phyloP scores from a whole-genome alignment of 768 basidiomycete genomes.

The Termitomyces sp. region DNA sequence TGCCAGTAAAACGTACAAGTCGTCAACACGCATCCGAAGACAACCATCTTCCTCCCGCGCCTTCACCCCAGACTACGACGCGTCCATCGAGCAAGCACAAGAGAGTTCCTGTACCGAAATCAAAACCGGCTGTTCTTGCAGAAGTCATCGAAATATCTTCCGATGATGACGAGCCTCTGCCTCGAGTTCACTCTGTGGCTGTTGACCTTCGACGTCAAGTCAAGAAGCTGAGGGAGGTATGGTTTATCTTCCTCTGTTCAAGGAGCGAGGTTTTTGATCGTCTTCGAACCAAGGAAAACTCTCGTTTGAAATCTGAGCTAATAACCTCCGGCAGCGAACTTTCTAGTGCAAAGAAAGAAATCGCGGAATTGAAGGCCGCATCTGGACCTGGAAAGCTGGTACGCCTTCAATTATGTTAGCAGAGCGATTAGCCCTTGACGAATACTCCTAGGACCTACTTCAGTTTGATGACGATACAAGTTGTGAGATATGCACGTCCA shows the following conservation, averaged over 20 bases:
- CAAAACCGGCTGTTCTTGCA: constrained; percentile 10
- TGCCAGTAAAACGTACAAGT: constrained; percentile 6
- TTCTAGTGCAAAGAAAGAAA: constrained; percentile 18
- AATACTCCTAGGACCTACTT: constrained; percentile 27
- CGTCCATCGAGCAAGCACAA: constrained; percentile 16
- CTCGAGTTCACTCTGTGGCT: constrained; percentile 14
- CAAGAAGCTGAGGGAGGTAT: constrained; percentile 37
- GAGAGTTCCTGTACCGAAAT: constrained; percentile 7
- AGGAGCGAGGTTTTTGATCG: neutral
- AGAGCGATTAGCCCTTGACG: neutral
- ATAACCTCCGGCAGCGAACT: constrained; percentile 18
- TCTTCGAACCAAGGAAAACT: constrained; percentile 22
- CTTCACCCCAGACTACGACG: neutral
- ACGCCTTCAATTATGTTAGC: constrained; percentile 18
- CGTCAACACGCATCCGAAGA: neutral
- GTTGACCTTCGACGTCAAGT: constrained; percentile 34
- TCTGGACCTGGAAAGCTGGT: constrained; percentile 22
- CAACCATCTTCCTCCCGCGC: neutral
- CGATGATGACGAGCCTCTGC: constrained; percentile 36
- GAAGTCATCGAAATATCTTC: constrained; percentile 55
- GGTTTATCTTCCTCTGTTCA: neutral
- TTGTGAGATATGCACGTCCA: constrained; percentile 60
- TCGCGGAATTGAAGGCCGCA: constrained; percentile 19
- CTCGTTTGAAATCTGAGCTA: constrained; percentile 24
- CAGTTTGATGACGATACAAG: constrained; percentile 46